These are phyloP conservation scores for Yamadazyma mexicana DNA, from an alignment of 1,139 yeast species.

Conservation along the genomic window DNA sequence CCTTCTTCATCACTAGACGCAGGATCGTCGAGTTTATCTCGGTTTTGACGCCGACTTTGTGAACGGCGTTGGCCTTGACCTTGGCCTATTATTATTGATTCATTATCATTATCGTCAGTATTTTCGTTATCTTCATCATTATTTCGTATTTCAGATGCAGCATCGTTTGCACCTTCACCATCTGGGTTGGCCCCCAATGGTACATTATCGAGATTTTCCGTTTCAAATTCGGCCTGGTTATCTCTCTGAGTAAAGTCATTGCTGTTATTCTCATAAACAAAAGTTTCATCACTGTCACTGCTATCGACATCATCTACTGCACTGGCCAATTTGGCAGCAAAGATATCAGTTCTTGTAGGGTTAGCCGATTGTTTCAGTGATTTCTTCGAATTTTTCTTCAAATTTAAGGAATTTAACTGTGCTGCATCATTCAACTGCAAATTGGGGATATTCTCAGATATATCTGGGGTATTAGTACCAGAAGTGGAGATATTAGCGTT, in stretches of 20 bases:
- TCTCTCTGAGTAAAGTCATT: slow-evolving; percentile 7
- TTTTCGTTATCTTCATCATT: slow-evolving; percentile 1
- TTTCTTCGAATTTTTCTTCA: slow-evolving; percentile 19
- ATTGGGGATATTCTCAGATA: slow-evolving; percentile 15
- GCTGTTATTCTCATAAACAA: slow-evolving; percentile 72
- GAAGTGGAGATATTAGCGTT: neutral
- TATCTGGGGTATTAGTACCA: slow-evolving; percentile 11
- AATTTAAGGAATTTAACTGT: slow-evolving; percentile 3
- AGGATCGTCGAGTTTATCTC: neutral
- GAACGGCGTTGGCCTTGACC: neutral
- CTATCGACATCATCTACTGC: slow-evolving; percentile 90
- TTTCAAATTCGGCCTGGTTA: neutral
- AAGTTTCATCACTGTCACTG: slow-evolving; percentile 89
- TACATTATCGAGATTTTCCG: neutral
- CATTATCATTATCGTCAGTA: neutral
- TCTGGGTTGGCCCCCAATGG: neutral
- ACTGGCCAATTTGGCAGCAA: slow-evolving; percentile 90
- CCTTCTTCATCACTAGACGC: neutral
- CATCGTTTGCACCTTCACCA: too few species aligned
- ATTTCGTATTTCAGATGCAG: neutral
- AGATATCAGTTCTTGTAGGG: slow-evolving; percentile 79
- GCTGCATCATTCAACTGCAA: slow-evolving; percentile 12
- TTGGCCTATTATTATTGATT: neutral
- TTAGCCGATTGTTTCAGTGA: slow-evolving; percentile 30
- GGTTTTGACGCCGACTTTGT: neutral